Conservation (phyloP, 2,329 filamentous ascomycete species). For the Sphaerulina vaccinii region DNA sequence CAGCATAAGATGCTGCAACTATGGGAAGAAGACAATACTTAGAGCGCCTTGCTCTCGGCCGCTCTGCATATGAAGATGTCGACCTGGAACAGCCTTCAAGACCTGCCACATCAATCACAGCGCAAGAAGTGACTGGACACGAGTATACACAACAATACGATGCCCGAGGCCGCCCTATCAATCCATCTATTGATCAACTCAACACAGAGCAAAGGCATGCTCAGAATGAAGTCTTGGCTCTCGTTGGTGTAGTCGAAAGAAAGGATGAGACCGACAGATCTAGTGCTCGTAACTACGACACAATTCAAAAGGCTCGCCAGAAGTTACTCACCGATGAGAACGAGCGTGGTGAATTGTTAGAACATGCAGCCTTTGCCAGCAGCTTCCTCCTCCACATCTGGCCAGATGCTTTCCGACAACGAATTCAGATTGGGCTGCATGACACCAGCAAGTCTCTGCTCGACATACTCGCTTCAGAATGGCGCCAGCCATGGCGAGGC, state of each 20-base stretch:
- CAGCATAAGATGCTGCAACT: background rate
- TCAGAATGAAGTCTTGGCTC: slow-evolving; percentile 49
- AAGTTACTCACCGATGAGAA: slow-evolving; percentile 26
- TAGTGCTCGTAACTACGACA: slow-evolving; percentile 10
- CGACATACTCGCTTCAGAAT: slow-evolving; percentile 22
- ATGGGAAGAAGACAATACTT: slow-evolving; percentile 37
- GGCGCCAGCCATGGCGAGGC: slow-evolving; percentile 11
- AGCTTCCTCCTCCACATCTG: slow-evolving; percentile 25
- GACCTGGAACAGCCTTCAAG: slow-evolving; percentile 43
- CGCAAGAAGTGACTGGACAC: slow-evolving; percentile 1
- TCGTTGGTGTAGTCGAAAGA: slow-evolving; percentile 49
- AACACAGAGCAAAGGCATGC: slow-evolving; percentile 45
- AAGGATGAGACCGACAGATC: slow-evolving; percentile 26
- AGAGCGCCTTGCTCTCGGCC: slow-evolving; percentile 37
- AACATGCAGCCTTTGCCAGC: slow-evolving; percentile 14
- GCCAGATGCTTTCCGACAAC: slow-evolving; percentile 24
- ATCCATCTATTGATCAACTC: slow-evolving; percentile 41
- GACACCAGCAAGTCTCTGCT: slow-evolving; percentile 20
- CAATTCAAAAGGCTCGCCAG: slow-evolving; percentile 19
- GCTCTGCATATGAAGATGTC: slow-evolving; percentile 45
- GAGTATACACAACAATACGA: slow-evolving; percentile 44
- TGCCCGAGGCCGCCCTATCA: slow-evolving; percentile 45
- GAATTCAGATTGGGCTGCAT: slow-evolving; percentile 30
- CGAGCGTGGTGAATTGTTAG: slow-evolving; percentile 27
- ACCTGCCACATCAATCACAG: slow-evolving; percentile 28